Evolutionary conservation across 495 filamentous ascomycete species (phyloP).

Genomic region (Aspergillus sclerotioniger): DNA sequence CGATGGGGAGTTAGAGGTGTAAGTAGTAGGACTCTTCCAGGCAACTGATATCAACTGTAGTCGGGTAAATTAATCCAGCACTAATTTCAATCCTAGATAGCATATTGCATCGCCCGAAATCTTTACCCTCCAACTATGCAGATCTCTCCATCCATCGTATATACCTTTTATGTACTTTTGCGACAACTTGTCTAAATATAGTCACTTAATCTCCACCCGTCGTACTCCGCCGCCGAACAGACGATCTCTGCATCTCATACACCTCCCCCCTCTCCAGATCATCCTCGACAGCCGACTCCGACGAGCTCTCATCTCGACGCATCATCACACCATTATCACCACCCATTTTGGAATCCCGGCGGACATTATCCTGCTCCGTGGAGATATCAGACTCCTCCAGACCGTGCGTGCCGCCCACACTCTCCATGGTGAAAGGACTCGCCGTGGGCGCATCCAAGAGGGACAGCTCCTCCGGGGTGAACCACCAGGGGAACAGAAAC

Average conservation of each 20-base stretch:
- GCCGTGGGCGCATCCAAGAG: conserved; percentile 78
- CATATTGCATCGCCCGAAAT: too few relatives aligned
- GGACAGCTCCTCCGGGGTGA: conserved; percentile 64
- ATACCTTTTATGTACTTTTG: neutral
- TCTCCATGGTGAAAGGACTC: conserved; percentile 82
- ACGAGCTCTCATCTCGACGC: conserved; percentile 18
- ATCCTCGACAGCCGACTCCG: conserved; percentile 32
- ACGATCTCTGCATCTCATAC: conserved; percentile 32
- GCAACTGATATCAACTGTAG: too few relatives aligned
- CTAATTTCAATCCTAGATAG: too few relatives aligned
- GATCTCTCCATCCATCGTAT: too few relatives aligned
- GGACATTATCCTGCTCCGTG: conserved; percentile 20
- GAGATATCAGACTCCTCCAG: conserved; percentile 22
- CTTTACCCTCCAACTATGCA: too few relatives aligned
- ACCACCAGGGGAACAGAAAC: conserved; percentile 68
- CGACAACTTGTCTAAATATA: neutral
- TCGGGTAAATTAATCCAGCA: too few relatives aligned
- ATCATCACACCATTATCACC: conserved; percentile 17
- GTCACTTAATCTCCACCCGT: conserved; percentile 3
- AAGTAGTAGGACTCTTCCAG: too few relatives aligned
- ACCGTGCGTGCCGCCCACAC: conserved; percentile 69
- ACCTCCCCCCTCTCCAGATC: conserved; percentile 43
- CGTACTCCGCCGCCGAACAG: conserved; percentile 30
- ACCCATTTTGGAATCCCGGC: conserved; percentile 3
- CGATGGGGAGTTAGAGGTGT: too few relatives aligned